These are phyloP conservation scores for Backusella tarrabulga DNA, from an alignment of 192 early-diverging fungal genomes.

Conservation along the genomic window DNA sequence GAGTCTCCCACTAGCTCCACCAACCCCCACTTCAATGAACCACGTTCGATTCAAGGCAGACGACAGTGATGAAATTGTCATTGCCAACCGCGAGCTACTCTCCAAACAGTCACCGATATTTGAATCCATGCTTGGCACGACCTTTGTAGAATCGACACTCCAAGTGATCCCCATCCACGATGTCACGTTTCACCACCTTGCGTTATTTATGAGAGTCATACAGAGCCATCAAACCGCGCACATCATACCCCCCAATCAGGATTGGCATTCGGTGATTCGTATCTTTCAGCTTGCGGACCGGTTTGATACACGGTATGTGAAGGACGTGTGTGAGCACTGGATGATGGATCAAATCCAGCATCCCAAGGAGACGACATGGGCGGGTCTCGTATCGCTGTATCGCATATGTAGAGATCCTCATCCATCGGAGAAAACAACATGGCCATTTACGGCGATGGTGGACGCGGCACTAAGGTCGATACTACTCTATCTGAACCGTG, in stretches of 20 bases:
- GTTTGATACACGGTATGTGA: not conserved
- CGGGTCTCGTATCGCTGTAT: not conserved
- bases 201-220: not conserved
- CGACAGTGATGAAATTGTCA: not conserved
- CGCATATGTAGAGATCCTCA: not conserved
- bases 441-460: not conserved
- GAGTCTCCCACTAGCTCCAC: too few relatives aligned
- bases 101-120: not conserved
- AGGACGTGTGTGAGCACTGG: conserved; percentile 5
- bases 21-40: not conserved
- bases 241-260: not conserved
- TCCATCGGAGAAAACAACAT: conserved; percentile 2
- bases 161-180: not conserved
- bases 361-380: not conserved
- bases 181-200: not conserved
- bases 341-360: not conserved
- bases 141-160: not conserved
- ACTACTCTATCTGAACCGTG: not conserved
- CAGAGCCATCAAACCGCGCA: not conserved
- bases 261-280: not conserved
- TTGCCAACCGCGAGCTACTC: not conserved
- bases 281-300: conserved; percentile 7
- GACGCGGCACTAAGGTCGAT: not conserved
- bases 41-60: not conserved
- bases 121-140: not conserved